Evolutionary conservation across 768 basidiomycete genomes (phyloP), one percentile per base, ranked within the genome.

Genomic region (Lentinula edodes): DNA sequence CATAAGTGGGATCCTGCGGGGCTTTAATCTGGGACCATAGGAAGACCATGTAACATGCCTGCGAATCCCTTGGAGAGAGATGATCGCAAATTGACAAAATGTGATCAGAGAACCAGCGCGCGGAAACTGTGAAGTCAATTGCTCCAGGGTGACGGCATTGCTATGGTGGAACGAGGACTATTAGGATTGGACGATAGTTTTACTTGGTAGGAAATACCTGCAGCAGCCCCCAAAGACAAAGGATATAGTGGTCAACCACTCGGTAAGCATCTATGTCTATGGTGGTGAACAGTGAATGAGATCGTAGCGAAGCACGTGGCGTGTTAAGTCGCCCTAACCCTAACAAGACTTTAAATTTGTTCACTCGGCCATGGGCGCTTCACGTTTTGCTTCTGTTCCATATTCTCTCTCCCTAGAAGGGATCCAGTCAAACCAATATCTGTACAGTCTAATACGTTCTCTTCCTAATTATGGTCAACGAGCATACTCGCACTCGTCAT

Each of bases 161-260:
- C 90, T 91, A 67, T 10, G 20, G 7, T 28, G 10, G 39, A 12
- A 2, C 1, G 8, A 6, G 23, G 15, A n/a, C 18, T 38, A 18
- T 43, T 10, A 38, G 46, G 16, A 3, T 50, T 36, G 34, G 18
- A n/a, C 39, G 42, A 38, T 46, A 43, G 59, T 63, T 8, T 53
- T 48, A 39, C 62, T 48, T n/a, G 38, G 15, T 4, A 56, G 32
- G 23, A 58, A 9, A 16, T 54, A 83, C 81, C 87, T 87, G 78
- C 95, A 97, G 73, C 95, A 97, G 1, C 95, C 95, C 1, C 93
- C 93, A 69, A 97, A 95, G 9, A 95, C 83, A 20, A 95, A 76
- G 1, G 84, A 75, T 28, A 95, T 71, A 0, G 91, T 86, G 9
- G 84, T 73, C 7, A 80, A 60, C 91, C 89, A 94, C 36, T 61